Evolutionary conservation across 2,329 filamentous ascomycete species (phyloP).

Genomic region (Stromatinia cepivora): DNA sequence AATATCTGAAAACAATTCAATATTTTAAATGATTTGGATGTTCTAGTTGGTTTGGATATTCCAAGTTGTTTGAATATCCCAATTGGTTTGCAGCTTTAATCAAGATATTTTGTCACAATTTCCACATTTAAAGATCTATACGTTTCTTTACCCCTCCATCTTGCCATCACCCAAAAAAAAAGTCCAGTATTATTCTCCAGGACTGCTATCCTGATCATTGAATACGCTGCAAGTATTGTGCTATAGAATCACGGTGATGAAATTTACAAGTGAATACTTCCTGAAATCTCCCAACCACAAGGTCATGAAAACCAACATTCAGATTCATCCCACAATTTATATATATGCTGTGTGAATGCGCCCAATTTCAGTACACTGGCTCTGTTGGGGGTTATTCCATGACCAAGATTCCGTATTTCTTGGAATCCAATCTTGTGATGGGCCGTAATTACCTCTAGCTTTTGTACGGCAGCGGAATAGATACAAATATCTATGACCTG

Average conservation of each 20-base stretch:
- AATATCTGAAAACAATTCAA: too few relatives aligned
- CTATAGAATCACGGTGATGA: background rate
- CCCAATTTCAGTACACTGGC: background rate
- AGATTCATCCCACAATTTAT: background rate
- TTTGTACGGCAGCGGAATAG: background rate
- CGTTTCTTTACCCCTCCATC: too few relatives aligned
- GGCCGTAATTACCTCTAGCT: background rate
- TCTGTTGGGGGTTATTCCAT: background rate
- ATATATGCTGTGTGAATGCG: too few relatives aligned
- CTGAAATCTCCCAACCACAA: fast-evolving
- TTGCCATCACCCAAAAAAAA: too few relatives aligned
- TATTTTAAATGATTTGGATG: too few relatives aligned
- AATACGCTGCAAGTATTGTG: fast-evolving
- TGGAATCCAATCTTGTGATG: background rate
- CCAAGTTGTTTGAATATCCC: too few relatives aligned
- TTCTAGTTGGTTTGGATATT: too few relatives aligned
- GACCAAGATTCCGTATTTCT: background rate
- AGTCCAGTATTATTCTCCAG: too few relatives aligned
- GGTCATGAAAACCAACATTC: background rate
- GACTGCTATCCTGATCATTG: background rate
- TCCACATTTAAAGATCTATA: too few relatives aligned
- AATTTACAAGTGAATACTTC: background rate
- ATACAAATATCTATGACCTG: background rate
- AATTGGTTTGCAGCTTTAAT: too few relatives aligned
- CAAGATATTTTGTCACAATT: too few relatives aligned